Evolutionary conservation across 345 rosid genomes (phyloP).

Genomic region (Ailanthus altissimus): DNA sequence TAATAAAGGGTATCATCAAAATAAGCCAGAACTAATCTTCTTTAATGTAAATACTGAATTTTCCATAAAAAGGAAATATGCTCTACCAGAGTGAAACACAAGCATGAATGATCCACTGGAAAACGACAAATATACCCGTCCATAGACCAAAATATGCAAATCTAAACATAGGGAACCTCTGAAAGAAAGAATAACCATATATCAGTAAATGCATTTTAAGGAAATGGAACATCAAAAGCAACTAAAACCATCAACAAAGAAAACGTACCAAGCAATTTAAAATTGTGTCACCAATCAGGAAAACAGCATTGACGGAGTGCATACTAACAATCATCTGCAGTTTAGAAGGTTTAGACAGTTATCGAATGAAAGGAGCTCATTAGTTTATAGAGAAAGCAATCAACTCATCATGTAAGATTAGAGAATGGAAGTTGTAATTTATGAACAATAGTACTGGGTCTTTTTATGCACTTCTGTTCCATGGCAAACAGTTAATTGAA

Average conservation of each 20-base stretch:
- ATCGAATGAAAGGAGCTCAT: not conserved
- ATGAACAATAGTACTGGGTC: not conserved
- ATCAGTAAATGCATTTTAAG: not conserved
- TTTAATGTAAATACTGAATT: not conserved
- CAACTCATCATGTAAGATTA: not conserved
- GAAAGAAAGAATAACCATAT: constrained; percentile 28
- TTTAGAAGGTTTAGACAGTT: constrained; percentile 22
- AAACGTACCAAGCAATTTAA: constrained; percentile 74
- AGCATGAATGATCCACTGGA: constrained; percentile 95
- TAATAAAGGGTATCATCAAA: constrained; percentile 19
- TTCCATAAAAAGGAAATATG: not conserved
- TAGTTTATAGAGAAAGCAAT: constrained; percentile 6
- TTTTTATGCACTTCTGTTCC: not conserved
- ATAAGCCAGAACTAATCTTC: constrained; percentile 13
- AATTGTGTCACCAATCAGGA: constrained; percentile 73
- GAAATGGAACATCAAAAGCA: not conserved
- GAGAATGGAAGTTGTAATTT: not conserved
- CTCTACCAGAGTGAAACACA: constrained; percentile 71
- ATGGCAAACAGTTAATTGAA: not conserved
- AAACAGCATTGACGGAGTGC: constrained; percentile 81
- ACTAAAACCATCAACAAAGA: not conserved
- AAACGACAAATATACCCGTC: constrained; percentile 67
- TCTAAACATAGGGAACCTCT: constrained; percentile 87
- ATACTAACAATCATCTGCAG: constrained; percentile 68
- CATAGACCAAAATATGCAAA: constrained; percentile 71